Evolutionary conservation across 108 stramenopile genomes (phyloP).

Genomic region (Mediolabrus comicus): DNA sequence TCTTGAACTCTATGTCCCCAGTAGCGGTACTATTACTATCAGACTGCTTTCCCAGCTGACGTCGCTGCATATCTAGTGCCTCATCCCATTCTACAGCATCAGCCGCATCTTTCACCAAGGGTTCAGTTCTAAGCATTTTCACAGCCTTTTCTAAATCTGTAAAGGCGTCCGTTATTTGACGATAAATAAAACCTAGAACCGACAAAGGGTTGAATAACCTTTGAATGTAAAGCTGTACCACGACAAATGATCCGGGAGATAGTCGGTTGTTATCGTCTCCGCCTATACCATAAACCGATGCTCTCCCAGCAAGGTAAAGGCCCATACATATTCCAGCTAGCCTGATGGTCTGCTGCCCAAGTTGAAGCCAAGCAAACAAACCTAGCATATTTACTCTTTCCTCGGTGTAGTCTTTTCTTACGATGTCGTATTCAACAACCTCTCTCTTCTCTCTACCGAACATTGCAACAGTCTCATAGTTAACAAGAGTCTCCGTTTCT

Average conservation of each 20-base stretch:
- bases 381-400: slow-evolving; percentile 43
- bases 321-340: slow-evolving; percentile 32
- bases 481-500: slow-evolving; percentile 46
- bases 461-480: slow-evolving; percentile 53
- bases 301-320: slow-evolving; percentile 34
- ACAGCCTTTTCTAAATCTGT: slow-evolving; percentile 52
- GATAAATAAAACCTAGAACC: slow-evolving; percentile 39
- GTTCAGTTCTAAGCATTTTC: slow-evolving; percentile 26
- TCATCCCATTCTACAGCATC: slow-evolving; percentile 43
- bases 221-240: slow-evolving; percentile 49
- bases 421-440: slow-evolving; percentile 23
- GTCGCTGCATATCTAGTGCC: not conserved
- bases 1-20: slow-evolving; percentile 38
- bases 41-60: not conserved
- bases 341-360: slow-evolving; percentile 43
- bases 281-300: slow-evolving; percentile 33
- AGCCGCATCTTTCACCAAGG: slow-evolving; percentile 36
- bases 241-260: slow-evolving; percentile 42
- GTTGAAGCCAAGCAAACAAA: slow-evolving; percentile 37
- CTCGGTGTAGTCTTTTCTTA: slow-evolving; percentile 37
- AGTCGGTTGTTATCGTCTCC: slow-evolving; percentile 7
- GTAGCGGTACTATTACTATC: not conserved
- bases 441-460: slow-evolving; percentile 47
- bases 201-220: slow-evolving; percentile 45
- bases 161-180: slow-evolving; percentile 42